Conservation (phyloP, 805 yeast species). For the Saturnispora zaruensis region DNA sequence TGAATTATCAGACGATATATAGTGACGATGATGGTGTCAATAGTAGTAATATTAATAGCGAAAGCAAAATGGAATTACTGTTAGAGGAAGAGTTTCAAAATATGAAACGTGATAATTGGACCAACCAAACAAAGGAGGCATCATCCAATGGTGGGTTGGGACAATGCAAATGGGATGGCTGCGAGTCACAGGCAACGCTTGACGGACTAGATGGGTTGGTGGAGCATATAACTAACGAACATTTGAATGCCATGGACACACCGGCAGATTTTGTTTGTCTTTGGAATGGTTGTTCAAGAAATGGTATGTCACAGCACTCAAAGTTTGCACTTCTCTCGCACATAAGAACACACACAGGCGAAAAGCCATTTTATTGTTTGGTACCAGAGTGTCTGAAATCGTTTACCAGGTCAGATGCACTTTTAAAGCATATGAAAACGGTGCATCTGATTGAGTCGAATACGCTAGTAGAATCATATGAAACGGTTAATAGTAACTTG, state of each 20-base stretch:
- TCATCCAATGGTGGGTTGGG: background rate
- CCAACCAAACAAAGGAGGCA: background rate
- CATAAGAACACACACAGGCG: slow-evolving; percentile 57
- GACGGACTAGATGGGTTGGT: slow-evolving; percentile 32
- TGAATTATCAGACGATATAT: slow-evolving; percentile 9
- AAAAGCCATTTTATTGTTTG: slow-evolving; percentile 55
- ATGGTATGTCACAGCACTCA: slow-evolving; percentile 44
- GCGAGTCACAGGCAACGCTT: slow-evolving; percentile 20
- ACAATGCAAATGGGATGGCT: slow-evolving; percentile 33
- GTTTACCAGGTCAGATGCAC: slow-evolving; percentile 52
- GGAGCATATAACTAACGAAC: slow-evolving; percentile 33
- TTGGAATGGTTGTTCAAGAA: slow-evolving; percentile 52
- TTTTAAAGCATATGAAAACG: slow-evolving; percentile 54
- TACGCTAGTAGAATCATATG: slow-evolving; percentile 18
- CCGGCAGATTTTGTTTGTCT: slow-evolving; percentile 39
- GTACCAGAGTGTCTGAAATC: slow-evolving; percentile 58
- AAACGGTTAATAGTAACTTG: slow-evolving; percentile 11
- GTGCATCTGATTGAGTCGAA: slow-evolving; percentile 44
- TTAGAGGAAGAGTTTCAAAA: slow-evolving; percentile 19
- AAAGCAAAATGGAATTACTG: slow-evolving; percentile 14
- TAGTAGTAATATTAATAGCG: background rate
- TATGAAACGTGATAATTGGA: slow-evolving; percentile 15
- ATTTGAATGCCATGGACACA: slow-evolving; percentile 21
- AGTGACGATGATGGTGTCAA: background rate
- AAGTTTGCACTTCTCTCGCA: slow-evolving; percentile 55